A percentile compares a stretch with the other conserved stretches of the same genome.
Evolutionary conservation across 2,329 filamentous ascomycete species (phyloP).

Genomic region (Xylaria digitata): DNA sequence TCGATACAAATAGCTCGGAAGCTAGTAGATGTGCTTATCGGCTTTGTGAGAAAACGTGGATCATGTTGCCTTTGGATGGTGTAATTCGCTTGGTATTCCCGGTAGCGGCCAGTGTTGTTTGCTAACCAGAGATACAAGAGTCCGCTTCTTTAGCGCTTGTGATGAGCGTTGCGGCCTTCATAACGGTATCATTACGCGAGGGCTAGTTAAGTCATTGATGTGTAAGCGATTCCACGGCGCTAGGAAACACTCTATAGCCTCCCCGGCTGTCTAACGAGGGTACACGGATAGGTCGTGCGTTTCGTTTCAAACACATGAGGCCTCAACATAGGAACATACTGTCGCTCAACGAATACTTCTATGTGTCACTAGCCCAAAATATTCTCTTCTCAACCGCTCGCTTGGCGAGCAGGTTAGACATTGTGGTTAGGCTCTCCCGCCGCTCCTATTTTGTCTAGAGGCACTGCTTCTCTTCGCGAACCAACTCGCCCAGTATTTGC

Average conservation of each 20-base stretch:
- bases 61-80: too few relatives aligned
- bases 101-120: too few relatives aligned
- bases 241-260: neutral
- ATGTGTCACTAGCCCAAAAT: neutral
- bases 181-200: neutral
- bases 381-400: neutral
- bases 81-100: too few relatives aligned
- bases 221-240: neutral
- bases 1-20: too few relatives aligned
- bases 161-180: too few relatives aligned
- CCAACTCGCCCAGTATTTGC: conserved; percentile 26
- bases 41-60: too few relatives aligned
- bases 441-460: neutral
- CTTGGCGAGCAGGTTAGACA: neutral
- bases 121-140: too few relatives aligned
- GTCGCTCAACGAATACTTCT: neutral
- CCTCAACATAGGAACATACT: neutral
- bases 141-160: too few relatives aligned
- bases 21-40: too few relatives aligned
- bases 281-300: neutral
- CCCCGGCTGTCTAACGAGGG: neutral
- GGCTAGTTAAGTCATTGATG: neutral
- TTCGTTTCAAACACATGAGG: conserved; percentile 3
- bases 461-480: neutral
- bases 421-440: neutral